These are phyloP conservation scores for Raddia distichophylla DNA, from an alignment of 176 grass and related monocot genomes.

Conservation along the genomic window DNA sequence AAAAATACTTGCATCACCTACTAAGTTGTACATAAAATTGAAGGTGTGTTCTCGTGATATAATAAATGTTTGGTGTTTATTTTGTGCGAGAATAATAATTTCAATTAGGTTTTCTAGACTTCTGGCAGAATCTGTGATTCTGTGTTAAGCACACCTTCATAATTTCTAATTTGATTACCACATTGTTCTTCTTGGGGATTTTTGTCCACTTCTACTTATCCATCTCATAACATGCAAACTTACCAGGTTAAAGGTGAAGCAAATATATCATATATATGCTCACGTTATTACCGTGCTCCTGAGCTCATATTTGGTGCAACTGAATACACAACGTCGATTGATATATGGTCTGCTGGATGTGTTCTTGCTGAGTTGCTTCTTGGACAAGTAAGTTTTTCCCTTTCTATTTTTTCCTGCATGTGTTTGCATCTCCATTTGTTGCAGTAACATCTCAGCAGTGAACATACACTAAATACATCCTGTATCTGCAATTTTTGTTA, in stretches of 20 bases:
- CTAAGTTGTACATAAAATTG: neutral
- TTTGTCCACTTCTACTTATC: neutral
- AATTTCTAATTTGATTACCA: conserved; percentile 1
- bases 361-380: conserved; percentile 88
- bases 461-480: conserved; percentile 14
- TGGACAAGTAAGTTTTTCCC: conserved; percentile 51
- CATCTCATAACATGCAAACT: neutral
- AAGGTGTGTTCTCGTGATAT: neutral
- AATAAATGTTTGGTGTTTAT: conserved; percentile 6
- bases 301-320: conserved; percentile 96
- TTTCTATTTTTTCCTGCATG: neutral
- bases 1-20: neutral
- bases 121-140: neutral
- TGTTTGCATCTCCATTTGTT: neutral
- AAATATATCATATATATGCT: conserved; percentile 95
- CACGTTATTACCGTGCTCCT: conserved; percentile 84
- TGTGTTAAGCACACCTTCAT: neutral
- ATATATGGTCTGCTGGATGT: conserved; percentile 95
- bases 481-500: conserved; percentile 35
- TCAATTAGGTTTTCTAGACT: neutral
- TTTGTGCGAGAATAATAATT: neutral
- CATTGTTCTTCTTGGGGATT: conserved; percentile 1
- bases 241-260: conserved; percentile 76
- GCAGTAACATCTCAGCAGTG: neutral
- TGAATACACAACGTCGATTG: conserved; percentile 84